Conservation (phyloP, 2,329 filamentous ascomycete species). For the Microcyclospora tardicrescens region DNA sequence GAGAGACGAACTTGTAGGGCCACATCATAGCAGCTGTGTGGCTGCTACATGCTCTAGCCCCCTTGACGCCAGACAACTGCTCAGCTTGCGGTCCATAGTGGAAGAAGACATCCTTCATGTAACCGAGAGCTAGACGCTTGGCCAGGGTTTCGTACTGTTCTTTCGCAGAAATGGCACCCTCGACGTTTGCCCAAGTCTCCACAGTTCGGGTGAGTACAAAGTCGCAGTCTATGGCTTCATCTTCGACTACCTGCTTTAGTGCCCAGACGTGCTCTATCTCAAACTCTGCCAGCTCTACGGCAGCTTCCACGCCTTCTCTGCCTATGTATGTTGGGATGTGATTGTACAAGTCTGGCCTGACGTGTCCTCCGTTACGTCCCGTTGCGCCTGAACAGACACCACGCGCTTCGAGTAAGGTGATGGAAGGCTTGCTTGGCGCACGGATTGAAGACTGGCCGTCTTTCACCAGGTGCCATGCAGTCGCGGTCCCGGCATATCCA, state of each 20-base stretch:
- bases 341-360: constrained; percentile 26
- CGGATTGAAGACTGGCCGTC: no score
- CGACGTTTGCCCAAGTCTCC: no score
- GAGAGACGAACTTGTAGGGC: constrained; percentile 68
- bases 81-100: no score
- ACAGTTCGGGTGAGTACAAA: constrained; percentile 27
- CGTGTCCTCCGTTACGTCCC: constrained; percentile 37
- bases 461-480: constrained; percentile 12
- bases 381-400: constrained; percentile 67
- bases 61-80: constrained; percentile 25
- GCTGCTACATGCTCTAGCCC: constrained; percentile 22
- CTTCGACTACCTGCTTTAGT: constrained; percentile 22
- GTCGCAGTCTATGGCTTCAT: constrained; percentile 29
- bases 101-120: constrained; percentile 25
- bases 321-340: constrained; percentile 13
- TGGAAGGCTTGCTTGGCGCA: constrained; percentile 33
- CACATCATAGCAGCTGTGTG: constrained; percentile 51
- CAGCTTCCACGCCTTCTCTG: constrained; percentile 16
- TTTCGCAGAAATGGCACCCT: no score
- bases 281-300: constrained; percentile 16
- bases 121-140: no score
- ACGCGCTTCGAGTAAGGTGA: constrained; percentile 59
- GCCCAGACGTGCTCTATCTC: constrained; percentile 16
- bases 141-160: no score
- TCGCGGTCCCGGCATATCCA: constrained; percentile 52